Evolutionary conservation across 2,329 filamentous ascomycete genomes (phyloP).

Genomic region (Tolypocladium guangdongense): DNA sequence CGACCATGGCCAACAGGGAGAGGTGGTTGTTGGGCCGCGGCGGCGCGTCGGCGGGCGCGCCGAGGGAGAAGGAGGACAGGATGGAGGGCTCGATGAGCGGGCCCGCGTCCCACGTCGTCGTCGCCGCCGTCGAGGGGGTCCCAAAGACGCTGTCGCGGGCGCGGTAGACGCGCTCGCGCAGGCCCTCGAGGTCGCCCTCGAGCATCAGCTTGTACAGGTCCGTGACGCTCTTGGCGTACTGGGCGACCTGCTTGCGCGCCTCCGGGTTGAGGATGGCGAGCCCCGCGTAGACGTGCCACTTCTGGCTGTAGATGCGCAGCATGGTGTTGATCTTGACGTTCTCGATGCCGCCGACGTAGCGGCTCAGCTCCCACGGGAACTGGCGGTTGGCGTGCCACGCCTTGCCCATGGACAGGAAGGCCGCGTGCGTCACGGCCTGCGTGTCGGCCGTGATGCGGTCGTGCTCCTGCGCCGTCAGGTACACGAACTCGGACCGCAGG

Average conservation of each 20-base stretch:
- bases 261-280: conserved; percentile 94
- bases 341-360: conserved; percentile 93
- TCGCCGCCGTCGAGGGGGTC: conserved; percentile 38
- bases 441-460: conserved; percentile 98
- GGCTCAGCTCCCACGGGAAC: conserved; percentile 94
- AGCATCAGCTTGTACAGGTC: conserved; percentile 97
- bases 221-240: conserved; percentile 87
- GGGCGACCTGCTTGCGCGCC: conserved; percentile 81
- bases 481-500: conserved; percentile 75
- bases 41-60: conserved; percentile 48
- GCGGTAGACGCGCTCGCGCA: conserved; percentile 57
- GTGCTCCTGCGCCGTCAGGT: conserved; percentile 77
- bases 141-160: conserved; percentile 66
- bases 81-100: conserved; percentile 72
- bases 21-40: conserved; percentile 83
- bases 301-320: conserved; percentile 92
- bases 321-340: conserved; percentile 99
- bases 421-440: conserved; percentile 93
- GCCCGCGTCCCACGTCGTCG: conserved; percentile 41
- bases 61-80: conserved; percentile 80
- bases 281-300: conserved; percentile 98
- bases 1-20: conserved; percentile 88
- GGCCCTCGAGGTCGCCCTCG: conserved; percentile 64
- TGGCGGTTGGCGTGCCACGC: conserved; percentile 93
- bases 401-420: conserved; percentile 94